These are phyloP conservation scores for Aspergillus ochraceoroseus DNA, from an alignment of 2,329 filamentous ascomycete genomes.

Conservation along the genomic window DNA sequence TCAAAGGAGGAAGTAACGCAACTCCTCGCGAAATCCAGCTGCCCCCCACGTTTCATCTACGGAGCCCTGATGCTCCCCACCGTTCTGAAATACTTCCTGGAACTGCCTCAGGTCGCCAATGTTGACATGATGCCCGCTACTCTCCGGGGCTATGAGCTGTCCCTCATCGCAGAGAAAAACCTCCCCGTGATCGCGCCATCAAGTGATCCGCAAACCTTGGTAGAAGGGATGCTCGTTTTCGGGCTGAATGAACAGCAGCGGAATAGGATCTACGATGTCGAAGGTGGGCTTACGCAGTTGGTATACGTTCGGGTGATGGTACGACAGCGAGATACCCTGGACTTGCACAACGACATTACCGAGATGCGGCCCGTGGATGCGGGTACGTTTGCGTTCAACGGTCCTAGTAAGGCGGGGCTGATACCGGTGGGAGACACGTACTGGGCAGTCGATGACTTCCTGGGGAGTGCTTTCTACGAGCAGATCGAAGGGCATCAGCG, in stretches of 20 bases:
- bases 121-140: constrained; percentile 30
- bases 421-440: constrained; percentile 7
- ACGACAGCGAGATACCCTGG: constrained; percentile 15
- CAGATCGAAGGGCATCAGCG: constrained; percentile 16
- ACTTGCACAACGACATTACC: constrained; percentile 4
- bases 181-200: constrained; percentile 25
- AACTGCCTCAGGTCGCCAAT: constrained; percentile 16
- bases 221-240: constrained; percentile 31
- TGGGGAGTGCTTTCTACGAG: constrained; percentile 18
- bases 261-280: constrained; percentile 24
- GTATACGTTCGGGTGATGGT: constrained; percentile 24
- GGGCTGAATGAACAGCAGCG: constrained; percentile 24
- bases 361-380: constrained; percentile 23
- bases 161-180: constrained; percentile 16
- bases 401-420: constrained; percentile 12
- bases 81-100: constrained; percentile 27
- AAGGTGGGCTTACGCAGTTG: constrained; percentile 20
- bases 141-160: constrained; percentile 26
- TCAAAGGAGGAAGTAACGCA: constrained; percentile 20
- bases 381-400: constrained; percentile 26
- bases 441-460: constrained; percentile 20
- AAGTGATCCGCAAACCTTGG: constrained; percentile 13
- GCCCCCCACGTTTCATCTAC: constrained; percentile 28
- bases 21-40: constrained; percentile 17
- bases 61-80: constrained; percentile 31